Conservation (phyloP, 2,329 filamentous ascomycete genomes). For the Dothistroma septosporum region DNA sequence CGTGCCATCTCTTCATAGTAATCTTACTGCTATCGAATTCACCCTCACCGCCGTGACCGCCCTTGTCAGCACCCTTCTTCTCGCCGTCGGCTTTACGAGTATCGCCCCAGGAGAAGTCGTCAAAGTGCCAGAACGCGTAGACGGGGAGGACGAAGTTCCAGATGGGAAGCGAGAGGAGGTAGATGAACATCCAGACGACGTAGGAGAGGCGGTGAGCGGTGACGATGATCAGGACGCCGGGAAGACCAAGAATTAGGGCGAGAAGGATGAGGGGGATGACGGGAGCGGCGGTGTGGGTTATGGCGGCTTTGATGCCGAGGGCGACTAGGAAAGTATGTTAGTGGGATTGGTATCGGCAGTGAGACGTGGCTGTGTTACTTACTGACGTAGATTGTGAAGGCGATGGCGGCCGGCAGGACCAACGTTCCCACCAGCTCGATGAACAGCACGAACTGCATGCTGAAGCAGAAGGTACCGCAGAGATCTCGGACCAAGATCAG, state of each 20-base stretch:
- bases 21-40: slow-evolving; percentile 99
- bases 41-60: slow-evolving; percentile 63
- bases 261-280: slow-evolving; percentile 88
- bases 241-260: slow-evolving; percentile 86
- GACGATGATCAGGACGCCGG: slow-evolving; percentile 83
- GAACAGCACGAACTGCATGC: slow-evolving; percentile 98
- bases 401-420: slow-evolving; percentile 90
- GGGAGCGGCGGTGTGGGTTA: slow-evolving; percentile 57
- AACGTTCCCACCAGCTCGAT: slow-evolving; percentile 92
- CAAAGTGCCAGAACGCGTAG: slow-evolving; percentile 99
- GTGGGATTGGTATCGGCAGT: background rate
- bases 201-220: slow-evolving; percentile 93
- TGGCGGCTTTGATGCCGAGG: slow-evolving; percentile 71
- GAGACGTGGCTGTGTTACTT: slow-evolving; percentile 43
- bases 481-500: slow-evolving; percentile 91
- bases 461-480: slow-evolving; percentile 98
- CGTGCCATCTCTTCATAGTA: slow-evolving; percentile 97
- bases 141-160: slow-evolving; percentile 96
- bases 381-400: slow-evolving; percentile 95
- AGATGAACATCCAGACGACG: slow-evolving; percentile 95
- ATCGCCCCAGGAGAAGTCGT: slow-evolving; percentile 99
- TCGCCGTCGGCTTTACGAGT: slow-evolving; percentile 93
- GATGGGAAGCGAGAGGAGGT: slow-evolving; percentile 83
- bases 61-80: slow-evolving; percentile 74
- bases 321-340: slow-evolving; percentile 55